phyloP scores from a whole-genome alignment of 345 rosid genomes.

The Corchorus capsularis region DNA sequence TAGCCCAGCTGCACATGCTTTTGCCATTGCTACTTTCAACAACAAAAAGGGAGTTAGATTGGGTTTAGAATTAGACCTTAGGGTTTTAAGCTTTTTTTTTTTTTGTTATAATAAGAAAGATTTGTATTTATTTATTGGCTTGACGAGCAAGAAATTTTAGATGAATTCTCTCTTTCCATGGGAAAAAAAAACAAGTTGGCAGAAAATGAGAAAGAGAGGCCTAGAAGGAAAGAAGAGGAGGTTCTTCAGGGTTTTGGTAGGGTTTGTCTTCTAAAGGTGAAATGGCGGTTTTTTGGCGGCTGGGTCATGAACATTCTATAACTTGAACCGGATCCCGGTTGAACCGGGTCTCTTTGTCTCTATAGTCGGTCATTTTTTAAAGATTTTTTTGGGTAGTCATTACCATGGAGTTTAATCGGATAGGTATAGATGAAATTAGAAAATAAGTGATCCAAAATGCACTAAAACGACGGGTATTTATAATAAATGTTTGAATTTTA shows the following conservation, averaged over 20 bases:
- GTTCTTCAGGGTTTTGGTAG: conserved; percentile 50
- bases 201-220: not conserved
- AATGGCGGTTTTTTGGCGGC: conserved; percentile 1
- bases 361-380: no score
- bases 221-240: not conserved
- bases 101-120: not conserved
- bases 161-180: conserved; percentile 23
- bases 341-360: not conserved
- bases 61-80: not conserved
- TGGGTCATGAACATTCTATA: not conserved
- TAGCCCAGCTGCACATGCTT: conserved; percentile 51
- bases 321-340: not conserved
- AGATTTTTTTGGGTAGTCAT: no score
- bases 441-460: no score
- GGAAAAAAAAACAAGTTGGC: not conserved
- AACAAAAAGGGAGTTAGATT: not conserved
- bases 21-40: conserved; percentile 48
- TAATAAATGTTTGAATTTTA: no score
- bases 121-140: conserved; percentile 13
- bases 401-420: no score
- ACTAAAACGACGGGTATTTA: no score
- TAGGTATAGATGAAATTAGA: no score
- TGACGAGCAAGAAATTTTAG: conserved; percentile 35
- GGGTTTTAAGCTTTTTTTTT: not conserved
- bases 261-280: conserved; percentile 32